A percentile compares a stretch with the other conserved stretches of the same genome.
Evolutionary conservation across 1,139 yeast species (phyloP).

Genomic region (Geotrichum restrictum): DNA sequence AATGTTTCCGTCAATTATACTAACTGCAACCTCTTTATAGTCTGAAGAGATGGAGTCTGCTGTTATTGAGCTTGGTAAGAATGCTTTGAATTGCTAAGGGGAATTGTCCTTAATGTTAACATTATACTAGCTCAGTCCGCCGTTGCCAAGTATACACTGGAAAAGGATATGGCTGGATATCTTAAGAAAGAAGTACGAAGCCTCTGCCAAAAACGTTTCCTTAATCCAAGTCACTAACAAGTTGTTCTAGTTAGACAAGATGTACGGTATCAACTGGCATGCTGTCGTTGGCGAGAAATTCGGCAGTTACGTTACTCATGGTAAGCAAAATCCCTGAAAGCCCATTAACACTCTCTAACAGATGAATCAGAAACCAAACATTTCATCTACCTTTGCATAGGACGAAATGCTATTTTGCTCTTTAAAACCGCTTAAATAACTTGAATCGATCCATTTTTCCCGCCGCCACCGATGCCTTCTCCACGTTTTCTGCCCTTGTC

Average conservation of each 20-base stretch:
- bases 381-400: conserved; percentile 81
- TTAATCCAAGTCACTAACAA: too few relatives aligned
- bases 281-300: conserved; percentile 90
- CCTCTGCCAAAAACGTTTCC: too few relatives aligned
- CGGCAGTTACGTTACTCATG: conserved; percentile 92
- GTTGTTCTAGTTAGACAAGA: conserved; percentile 45
- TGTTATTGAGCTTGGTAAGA: conserved; percentile 35
- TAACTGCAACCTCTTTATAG: conserved; percentile 21
- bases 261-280: conserved; percentile 88
- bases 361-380: conserved; percentile 50
- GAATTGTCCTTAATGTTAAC: conserved; percentile 34
- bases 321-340: conserved; percentile 28
- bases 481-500: too few relatives aligned
- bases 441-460: neutral
- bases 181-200: conserved; percentile 67
- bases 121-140: conserved; percentile 54
- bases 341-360: neutral
- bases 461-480: neutral
- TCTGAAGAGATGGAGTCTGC: conserved; percentile 35
- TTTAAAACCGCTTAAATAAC: conserved; percentile 62
- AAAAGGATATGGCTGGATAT: conserved; percentile 69
- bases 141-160: conserved; percentile 52
- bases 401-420: conserved; percentile 70
- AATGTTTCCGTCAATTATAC: too few relatives aligned
- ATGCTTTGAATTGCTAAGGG: neutral